Conservation (phyloP, 2,329 filamentous ascomycete genomes). For the Nemania diffusa region DNA sequence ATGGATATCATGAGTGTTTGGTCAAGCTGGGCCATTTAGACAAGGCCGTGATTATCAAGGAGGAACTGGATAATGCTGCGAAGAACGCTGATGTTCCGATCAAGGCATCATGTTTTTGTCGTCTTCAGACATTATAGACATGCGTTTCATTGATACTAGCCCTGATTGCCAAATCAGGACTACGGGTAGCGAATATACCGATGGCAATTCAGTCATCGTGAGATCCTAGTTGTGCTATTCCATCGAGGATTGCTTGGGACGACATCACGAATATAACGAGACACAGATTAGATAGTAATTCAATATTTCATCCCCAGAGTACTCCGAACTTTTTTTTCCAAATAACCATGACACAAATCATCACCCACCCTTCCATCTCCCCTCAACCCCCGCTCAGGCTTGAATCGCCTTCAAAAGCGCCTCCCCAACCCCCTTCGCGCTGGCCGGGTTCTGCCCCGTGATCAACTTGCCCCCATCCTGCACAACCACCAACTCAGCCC, state of each 20-base stretch:
- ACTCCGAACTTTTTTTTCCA: neutral
- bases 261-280: slow-evolving; percentile 13
- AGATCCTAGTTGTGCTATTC: neutral
- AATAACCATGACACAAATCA: neutral
- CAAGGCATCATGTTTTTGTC: slow-evolving; percentile 53
- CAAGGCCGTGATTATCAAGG: slow-evolving; percentile 50
- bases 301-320: neutral
- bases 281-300: neutral
- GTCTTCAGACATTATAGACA: slow-evolving; percentile 24
- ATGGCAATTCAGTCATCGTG: neutral
- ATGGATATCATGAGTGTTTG: slow-evolving; percentile 78
- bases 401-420: slow-evolving; percentile 60
- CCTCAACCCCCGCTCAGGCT: slow-evolving; percentile 1
- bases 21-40: slow-evolving; percentile 59
- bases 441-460: slow-evolving; percentile 68
- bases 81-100: slow-evolving; percentile 48
- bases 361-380: neutral
- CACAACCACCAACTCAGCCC: slow-evolving; percentile 61
- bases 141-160: neutral
- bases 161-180: neutral
- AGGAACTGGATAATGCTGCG: slow-evolving; percentile 42
- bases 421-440: slow-evolving; percentile 62
- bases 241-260: neutral
- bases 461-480: slow-evolving; percentile 60
- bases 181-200: neutral